Evolutionary conservation across 495 filamentous ascomycete species (phyloP), one percentile per base, ranked within the genome.

Genomic region (Massariosphaeria phaeospora): DNA sequence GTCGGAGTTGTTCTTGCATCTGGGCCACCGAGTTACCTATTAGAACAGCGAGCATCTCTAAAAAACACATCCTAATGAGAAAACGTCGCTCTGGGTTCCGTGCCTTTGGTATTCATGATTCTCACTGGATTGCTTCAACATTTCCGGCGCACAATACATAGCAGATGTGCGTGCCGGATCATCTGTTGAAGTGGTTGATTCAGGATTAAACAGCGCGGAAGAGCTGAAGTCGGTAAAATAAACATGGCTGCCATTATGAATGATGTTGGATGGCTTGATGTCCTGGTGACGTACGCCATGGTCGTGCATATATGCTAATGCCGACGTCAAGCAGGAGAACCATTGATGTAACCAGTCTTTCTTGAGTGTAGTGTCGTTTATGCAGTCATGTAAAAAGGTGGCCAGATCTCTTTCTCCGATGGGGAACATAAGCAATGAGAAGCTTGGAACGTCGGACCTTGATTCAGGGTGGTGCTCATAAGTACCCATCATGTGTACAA

Each of bases 341-440:
- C 46, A 48, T 10, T 27, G n/a, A 8, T 18, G 2, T 23, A 30
- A 38, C n/a, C 31, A 40, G 1, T 3, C 18, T 27, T 11, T 30
- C 2, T 5, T n/a, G 24, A 25, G 4, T n/a, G n/a, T n/a, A n/a
- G n/a, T n/a, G n/a, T n/a, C n/a, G n/a, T n/a, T n/a, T n/a, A n/a
- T n/a, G n/a, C n/a, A n/a, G n/a, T n/a, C 15, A 8, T 56, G 25
- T 10, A 58, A 27, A 17, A 52, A 52, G 2, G 36, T 15, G 9
- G 26, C 25, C 1, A 58, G 30, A 39, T 58, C 55, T 25, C 26
- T 8, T 2, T 58, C 48, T 17, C 55, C 55, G 17, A 58, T 41
- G 17, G 55, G 48, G 18, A 21, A 17, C 38, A 58, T 58, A 23
- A 58, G 55, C 21, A 58, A 24, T 15, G 31, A 52, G 25, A 52